These are phyloP conservation scores for Aspergillus asperescens DNA, from an alignment of 495 filamentous ascomycete species.

Conservation along the genomic window DNA sequence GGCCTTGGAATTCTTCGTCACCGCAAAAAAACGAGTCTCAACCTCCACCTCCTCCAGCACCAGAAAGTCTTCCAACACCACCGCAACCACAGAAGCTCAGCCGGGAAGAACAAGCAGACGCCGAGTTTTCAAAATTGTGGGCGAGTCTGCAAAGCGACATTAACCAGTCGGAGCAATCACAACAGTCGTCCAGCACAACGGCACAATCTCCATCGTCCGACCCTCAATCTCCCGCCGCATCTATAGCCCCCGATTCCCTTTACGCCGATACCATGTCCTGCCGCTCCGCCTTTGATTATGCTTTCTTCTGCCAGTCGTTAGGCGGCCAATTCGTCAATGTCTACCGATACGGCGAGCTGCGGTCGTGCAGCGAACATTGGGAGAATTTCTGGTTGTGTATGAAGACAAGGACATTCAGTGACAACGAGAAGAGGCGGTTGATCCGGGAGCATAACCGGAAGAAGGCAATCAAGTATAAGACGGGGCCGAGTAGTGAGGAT, in stretches of 20 bases:
- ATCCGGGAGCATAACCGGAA: constrained; percentile 67
- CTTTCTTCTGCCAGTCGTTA: constrained; percentile 91
- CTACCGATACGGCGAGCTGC: constrained; percentile 75
- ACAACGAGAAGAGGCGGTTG: constrained; percentile 47
- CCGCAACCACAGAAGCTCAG: constrained; percentile 35
- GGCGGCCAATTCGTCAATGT: constrained; percentile 82
- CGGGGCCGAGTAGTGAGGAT: constrained; percentile 79
- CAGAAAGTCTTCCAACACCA: constrained; percentile 10
- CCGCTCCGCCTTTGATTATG: constrained; percentile 81
- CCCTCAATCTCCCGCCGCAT: constrained; percentile 23
- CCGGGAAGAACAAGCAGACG: constrained; percentile 55
- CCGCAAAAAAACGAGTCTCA: constrained; percentile 24
- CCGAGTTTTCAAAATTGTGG: constrained; percentile 57
- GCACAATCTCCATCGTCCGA: constrained; percentile 2
- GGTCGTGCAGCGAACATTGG: constrained; percentile 75
- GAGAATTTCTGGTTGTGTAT: constrained; percentile 95
- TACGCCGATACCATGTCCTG: constrained; percentile 83
- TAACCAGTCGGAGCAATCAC: constrained; percentile 17
- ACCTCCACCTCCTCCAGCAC: constrained; percentile 13
- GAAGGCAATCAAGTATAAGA: constrained; percentile 68
- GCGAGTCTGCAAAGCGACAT: constrained; percentile 40
- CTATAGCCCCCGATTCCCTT: constrained; percentile 55
- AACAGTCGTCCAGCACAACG: constrained; percentile 18
- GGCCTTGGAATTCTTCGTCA: constrained; percentile 43
- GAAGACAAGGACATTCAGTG: constrained; percentile 53